Evolutionary conservation across 306 rosid species (phyloP).

Genomic region (Mimosa bimucronata): DNA sequence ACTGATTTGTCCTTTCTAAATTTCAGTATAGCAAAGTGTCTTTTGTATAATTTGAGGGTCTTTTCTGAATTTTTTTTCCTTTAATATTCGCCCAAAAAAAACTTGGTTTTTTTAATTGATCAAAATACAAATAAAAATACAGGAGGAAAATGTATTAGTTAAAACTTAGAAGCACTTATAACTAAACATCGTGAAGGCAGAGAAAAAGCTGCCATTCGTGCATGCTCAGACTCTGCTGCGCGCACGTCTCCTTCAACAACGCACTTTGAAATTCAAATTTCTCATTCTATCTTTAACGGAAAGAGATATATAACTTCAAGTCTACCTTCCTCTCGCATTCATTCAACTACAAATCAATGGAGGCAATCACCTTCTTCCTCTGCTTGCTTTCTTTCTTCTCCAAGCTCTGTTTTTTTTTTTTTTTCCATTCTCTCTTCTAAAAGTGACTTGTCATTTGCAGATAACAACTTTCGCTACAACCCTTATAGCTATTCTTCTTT

Average conservation of each 20-base stretch:
- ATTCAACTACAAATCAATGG: conserved; percentile 35
- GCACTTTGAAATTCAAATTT: conserved; percentile 33
- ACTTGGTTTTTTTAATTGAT: background rate
- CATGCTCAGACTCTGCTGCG: conserved; percentile 25
- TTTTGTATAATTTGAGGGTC: too few relatives aligned
- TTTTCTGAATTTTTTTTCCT: too few relatives aligned
- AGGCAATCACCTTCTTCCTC: conserved; percentile 32
- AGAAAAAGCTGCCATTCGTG: conserved; percentile 21
- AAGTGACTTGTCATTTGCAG: conserved; percentile 44
- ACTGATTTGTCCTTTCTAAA: too few relatives aligned
- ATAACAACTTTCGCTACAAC: conserved; percentile 35
- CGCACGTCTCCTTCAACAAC: conserved; percentile 22
- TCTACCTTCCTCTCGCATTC: background rate
- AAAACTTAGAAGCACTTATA: background rate
- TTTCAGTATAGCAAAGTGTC: too few relatives aligned
- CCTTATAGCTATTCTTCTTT: conserved; percentile 37
- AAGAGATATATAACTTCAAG: conserved; percentile 5
- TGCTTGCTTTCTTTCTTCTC: background rate
- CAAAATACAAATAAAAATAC: background rate
- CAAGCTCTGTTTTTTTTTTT: conserved; percentile 27
- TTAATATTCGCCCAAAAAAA: background rate
- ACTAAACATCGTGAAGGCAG: conserved; percentile 17
- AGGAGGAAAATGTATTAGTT: background rate
- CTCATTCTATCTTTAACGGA: conserved; percentile 31
- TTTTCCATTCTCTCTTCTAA: conserved; percentile 22